A percentile compares a stretch with the other conserved stretches of the same genome.
Evolutionary conservation across 139 green algal genomes (phyloP).

Genomic region (Chlamydomonas sphaeroides): DNA sequence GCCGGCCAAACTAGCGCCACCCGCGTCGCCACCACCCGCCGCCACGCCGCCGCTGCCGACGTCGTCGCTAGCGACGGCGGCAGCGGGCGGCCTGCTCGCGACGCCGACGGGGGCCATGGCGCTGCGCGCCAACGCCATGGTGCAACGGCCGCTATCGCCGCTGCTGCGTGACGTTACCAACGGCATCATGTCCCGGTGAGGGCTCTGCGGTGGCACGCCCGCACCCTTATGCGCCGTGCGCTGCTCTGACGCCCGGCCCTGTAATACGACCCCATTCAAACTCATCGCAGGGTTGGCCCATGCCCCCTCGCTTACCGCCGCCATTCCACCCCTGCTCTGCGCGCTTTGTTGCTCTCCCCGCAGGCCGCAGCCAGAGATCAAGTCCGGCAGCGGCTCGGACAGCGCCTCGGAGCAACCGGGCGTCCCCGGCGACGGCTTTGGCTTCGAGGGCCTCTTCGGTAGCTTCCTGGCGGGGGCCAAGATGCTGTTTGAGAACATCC

Average conservation of each 20-base stretch:
- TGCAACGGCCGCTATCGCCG: slow-evolving; percentile 39
- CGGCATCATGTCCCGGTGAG: slow-evolving; percentile 1
- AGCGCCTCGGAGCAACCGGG: no score
- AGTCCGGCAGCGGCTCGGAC: no score
- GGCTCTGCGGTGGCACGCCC: no score
- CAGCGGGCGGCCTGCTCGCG: background rate
- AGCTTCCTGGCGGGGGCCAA: slow-evolving; percentile 9
- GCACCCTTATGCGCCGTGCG: no score
- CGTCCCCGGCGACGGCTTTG: no score
- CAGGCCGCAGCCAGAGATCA: no score
- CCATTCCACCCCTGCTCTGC: no score
- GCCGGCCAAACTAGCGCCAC: background rate
- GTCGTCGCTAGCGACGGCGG: background rate
- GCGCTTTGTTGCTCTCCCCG: no score
- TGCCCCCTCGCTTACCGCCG: no score
- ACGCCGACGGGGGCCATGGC: background rate
- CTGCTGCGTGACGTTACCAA: slow-evolving; percentile 38
- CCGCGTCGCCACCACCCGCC: background rate
- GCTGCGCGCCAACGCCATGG: slow-evolving; percentile 19
- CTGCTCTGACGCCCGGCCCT: no score
- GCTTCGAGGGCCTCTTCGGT: slow-evolving; percentile 7
- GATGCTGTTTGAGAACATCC: slow-evolving; percentile 29
- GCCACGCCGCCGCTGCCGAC: background rate
- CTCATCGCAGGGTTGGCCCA: no score
- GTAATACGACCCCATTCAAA: no score